phyloP scores from a whole-genome alignment of 805 yeast species.

The Ogataea nonfermentans region DNA sequence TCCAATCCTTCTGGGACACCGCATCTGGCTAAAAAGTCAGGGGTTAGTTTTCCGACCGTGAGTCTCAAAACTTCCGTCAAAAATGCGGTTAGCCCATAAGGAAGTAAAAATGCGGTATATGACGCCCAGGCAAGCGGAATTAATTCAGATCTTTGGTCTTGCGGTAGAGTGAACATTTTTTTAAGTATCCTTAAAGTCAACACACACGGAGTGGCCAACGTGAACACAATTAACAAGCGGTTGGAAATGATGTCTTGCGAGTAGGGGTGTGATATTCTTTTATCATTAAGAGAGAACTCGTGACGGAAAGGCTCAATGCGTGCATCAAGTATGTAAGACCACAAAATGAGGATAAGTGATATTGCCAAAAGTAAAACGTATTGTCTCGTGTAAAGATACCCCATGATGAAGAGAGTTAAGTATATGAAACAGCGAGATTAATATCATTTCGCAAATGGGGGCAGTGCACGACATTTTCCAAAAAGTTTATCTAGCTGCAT shows the following conservation, averaged over 20 bases:
- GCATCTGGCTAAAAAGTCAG: slow-evolving; percentile 86
- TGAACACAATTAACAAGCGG: not conserved
- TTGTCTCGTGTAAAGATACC: too few species aligned
- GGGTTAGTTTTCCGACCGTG: slow-evolving; percentile 82
- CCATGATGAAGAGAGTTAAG: too few species aligned
- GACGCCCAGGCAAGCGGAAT: slow-evolving; percentile 39
- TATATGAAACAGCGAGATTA: too few species aligned
- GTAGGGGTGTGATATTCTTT: slow-evolving; percentile 4
- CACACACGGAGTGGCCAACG: not conserved
- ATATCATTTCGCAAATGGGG: too few species aligned
- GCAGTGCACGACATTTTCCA: too few species aligned
- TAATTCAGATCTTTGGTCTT: slow-evolving; percentile 26
- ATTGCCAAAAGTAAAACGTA: too few species aligned
- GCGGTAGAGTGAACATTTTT: not conserved
- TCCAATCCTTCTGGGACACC: slow-evolving; percentile 38
- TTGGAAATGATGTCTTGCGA: slow-evolving; percentile 3
- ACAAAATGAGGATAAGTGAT: too few species aligned
- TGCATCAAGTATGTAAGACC: too few species aligned
- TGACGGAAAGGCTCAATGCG: slow-evolving; percentile 10
- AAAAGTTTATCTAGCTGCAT: too few species aligned
- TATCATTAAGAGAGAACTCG: slow-evolving; percentile 1
- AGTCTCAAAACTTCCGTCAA: slow-evolving; percentile 73
- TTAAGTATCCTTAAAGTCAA: not conserved
- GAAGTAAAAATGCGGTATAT: slow-evolving; percentile 37
- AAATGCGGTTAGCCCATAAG: slow-evolving; percentile 46